Percentiles rank a stretch among this genome's conserved stretches.
Conservation (phyloP, 1,139 yeast species). For the Candida mesenterica region DNA sequence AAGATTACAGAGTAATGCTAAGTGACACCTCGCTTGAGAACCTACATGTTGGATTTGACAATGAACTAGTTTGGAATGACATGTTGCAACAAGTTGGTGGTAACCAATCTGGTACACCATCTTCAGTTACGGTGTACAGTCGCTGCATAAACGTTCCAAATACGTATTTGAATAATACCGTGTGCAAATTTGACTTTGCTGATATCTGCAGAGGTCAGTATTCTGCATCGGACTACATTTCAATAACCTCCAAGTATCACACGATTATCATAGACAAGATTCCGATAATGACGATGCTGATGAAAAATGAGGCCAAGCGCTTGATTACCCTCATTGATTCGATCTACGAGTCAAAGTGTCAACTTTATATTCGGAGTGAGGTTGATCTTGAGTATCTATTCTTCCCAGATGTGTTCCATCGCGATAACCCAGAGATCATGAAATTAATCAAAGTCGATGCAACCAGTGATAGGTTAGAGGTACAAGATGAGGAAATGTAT, state of each 20-base stretch:
- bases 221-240: slow-evolving; percentile 70
- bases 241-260: slow-evolving; percentile 58
- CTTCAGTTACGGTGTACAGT: slow-evolving; percentile 52
- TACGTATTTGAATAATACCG: slow-evolving; percentile 32
- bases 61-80: slow-evolving; percentile 20
- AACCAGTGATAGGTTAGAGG: slow-evolving; percentile 31
- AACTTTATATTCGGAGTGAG: slow-evolving; percentile 51
- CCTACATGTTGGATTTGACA: slow-evolving; percentile 37
- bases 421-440: slow-evolving; percentile 5
- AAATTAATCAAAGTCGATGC: slow-evolving; percentile 13
- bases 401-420: slow-evolving; percentile 47
- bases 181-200: slow-evolving; percentile 51
- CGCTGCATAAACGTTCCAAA: slow-evolving; percentile 49
- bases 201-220: slow-evolving; percentile 58
- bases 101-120: slow-evolving; percentile 24
- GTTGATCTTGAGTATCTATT: slow-evolving; percentile 52
- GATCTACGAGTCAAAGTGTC: slow-evolving; percentile 64
- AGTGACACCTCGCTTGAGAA: slow-evolving; percentile 21
- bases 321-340: slow-evolving; percentile 69
- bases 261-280: slow-evolving; percentile 60
- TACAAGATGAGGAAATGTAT: slow-evolving; percentile 68
- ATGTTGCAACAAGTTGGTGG: slow-evolving; percentile 11
- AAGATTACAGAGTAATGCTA: slow-evolving; percentile 54
- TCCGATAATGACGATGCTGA: slow-evolving; percentile 55
- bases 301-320: slow-evolving; percentile 68